Conservation (phyloP, 2,329 filamentous ascomycete genomes). For the Xylaria multiplex region DNA sequence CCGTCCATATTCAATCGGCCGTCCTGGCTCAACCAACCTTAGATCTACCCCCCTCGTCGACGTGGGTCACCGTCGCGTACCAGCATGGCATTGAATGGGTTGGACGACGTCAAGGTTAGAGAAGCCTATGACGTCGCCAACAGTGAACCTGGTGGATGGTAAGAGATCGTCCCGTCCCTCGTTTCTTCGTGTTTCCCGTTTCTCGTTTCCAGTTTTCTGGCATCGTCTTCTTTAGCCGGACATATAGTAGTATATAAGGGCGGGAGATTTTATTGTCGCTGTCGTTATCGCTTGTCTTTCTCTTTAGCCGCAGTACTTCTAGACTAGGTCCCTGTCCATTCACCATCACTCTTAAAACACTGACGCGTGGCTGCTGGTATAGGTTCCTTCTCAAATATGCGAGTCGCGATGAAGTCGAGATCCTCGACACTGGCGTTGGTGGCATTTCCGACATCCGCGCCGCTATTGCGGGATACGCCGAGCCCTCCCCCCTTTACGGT, state of each 20-base stretch:
- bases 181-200: neutral
- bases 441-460: conserved; percentile 86
- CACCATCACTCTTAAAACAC: conserved; percentile 24
- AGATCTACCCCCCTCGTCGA: conserved; percentile 31
- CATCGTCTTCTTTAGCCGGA: conserved; percentile 5
- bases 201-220: neutral
- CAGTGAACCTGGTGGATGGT: conserved; percentile 94
- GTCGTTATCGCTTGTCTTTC: conserved; percentile 27
- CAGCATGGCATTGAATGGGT: conserved; percentile 92
- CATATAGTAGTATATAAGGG: conserved; percentile 14
- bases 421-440: conserved; percentile 79
- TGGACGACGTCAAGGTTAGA: conserved; percentile 82
- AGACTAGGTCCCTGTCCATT: neutral
- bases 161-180: conserved; percentile 53
- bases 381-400: conserved; percentile 97
- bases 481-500: conserved; percentile 89
- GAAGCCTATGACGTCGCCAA: conserved; percentile 85
- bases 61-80: conserved; percentile 31
- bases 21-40: conserved; percentile 6
- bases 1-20: neutral
- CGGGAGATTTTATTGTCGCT: conserved; percentile 30
- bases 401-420: conserved; percentile 85
- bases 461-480: conserved; percentile 80
- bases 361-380: conserved; percentile 38
- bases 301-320: conserved; percentile 10